Percentiles rank a stretch among this genome's conserved stretches.
Conservation (phyloP, 176 grass and related monocot species). For the Otatea glauca region DNA sequence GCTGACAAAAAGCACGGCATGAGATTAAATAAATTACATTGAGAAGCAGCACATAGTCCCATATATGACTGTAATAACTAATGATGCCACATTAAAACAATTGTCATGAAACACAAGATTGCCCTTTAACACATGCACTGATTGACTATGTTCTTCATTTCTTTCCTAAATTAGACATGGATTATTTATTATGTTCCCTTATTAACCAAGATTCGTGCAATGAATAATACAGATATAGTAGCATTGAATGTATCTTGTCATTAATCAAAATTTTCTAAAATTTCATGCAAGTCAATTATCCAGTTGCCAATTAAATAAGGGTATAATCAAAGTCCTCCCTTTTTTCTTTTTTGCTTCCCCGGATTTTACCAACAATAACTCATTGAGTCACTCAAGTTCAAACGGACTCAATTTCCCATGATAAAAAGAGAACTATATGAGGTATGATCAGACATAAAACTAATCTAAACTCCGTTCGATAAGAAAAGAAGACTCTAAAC, state of each 20-base stretch:
- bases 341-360: slow-evolving; percentile 29
- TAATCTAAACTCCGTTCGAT: slow-evolving; percentile 12
- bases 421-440: slow-evolving; percentile 34
- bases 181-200: not conserved
- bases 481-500: slow-evolving; percentile 12
- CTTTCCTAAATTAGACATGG: slow-evolving; percentile 34
- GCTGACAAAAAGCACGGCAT: slow-evolving; percentile 46
- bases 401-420: not conserved
- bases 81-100: slow-evolving; percentile 28
- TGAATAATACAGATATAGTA: slow-evolving; percentile 13
- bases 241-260: slow-evolving; percentile 34
- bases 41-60: slow-evolving; percentile 32
- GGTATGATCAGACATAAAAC: slow-evolving; percentile 21
- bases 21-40: slow-evolving; percentile 42
- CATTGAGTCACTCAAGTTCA: slow-evolving; percentile 15
- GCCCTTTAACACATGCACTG: slow-evolving; percentile 18
- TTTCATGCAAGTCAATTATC: not conserved
- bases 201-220: not conserved
- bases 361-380: slow-evolving; percentile 13
- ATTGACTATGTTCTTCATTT: not conserved
- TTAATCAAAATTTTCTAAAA: slow-evolving; percentile 22
- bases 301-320: slow-evolving; percentile 12
- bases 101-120: not conserved
- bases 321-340: slow-evolving; percentile 14
- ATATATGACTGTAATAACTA: slow-evolving; percentile 19